Evolutionary conservation across 148 eudicot genomes (phyloP).

Genomic region (Euryodendron excelsum): DNA sequence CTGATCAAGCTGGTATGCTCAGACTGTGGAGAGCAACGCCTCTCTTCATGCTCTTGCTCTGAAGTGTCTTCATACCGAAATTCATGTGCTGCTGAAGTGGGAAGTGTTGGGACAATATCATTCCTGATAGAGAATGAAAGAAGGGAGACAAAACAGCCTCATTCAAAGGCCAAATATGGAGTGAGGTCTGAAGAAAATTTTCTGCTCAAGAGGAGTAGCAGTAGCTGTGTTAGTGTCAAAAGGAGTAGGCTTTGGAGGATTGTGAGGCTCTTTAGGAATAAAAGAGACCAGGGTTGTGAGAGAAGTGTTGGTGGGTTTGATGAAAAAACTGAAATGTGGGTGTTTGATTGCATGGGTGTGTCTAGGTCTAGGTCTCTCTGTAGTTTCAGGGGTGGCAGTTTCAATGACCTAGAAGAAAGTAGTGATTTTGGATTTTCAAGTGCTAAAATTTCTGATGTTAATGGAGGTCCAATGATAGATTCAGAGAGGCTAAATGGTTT

Average conservation of each 20-base stretch:
- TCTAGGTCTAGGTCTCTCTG: slow-evolving; percentile 83
- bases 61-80: neutral
- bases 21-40: slow-evolving; percentile 65
- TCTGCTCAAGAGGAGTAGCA: slow-evolving; percentile 51
- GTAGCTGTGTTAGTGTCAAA: slow-evolving; percentile 41
- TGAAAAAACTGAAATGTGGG: slow-evolving; percentile 15
- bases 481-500: slow-evolving; percentile 52
- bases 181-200: slow-evolving; percentile 15
- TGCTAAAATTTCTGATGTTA: slow-evolving; percentile 69
- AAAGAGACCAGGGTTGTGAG: slow-evolving; percentile 33
- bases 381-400: slow-evolving; percentile 51
- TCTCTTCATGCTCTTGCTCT: neutral
- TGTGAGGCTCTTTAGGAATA: slow-evolving; percentile 66
- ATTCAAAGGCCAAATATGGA: neutral
- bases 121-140: neutral
- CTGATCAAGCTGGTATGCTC: slow-evolving; percentile 71
- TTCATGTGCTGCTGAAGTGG: neutral
- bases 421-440: slow-evolving; percentile 49
- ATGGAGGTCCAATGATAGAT: slow-evolving; percentile 47
- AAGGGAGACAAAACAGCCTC: neutral
- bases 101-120: neutral
- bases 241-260: slow-evolving; percentile 58
- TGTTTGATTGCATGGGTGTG: slow-evolving; percentile 33
- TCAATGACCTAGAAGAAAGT: slow-evolving; percentile 37
- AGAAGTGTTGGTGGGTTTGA: slow-evolving; percentile 32